A percentile compares a stretch with the other conserved stretches of the same genome.
Evolutionary conservation across 371 early-diverging fungal genomes (phyloP).

Genomic region (Mucor irregularis): DNA sequence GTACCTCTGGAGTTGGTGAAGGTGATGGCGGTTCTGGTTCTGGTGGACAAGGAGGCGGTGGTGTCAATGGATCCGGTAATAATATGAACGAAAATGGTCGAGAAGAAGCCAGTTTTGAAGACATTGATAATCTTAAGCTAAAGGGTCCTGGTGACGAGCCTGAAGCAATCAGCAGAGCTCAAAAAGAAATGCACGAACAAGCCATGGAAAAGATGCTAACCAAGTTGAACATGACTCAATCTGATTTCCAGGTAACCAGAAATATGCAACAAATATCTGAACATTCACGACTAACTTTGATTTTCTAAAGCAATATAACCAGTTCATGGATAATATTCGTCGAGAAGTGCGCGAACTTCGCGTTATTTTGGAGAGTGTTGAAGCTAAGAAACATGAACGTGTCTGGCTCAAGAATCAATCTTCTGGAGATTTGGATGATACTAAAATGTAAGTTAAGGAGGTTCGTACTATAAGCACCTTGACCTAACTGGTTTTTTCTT

Average conservation of each 20-base stretch:
- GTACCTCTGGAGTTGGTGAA: constrained; percentile 32
- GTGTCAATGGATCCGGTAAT: constrained; percentile 45
- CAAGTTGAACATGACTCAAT: constrained; percentile 72
- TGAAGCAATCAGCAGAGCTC: constrained; percentile 55
- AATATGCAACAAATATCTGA: too few relatives aligned
- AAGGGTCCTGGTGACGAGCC: constrained; percentile 50
- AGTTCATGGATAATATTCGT: constrained; percentile 62
- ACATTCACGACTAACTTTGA: neutral
- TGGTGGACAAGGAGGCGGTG: constrained; percentile 32
- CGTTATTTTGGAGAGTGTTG: constrained; percentile 75
- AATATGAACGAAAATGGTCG: constrained; percentile 61
- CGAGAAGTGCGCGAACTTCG: constrained; percentile 77
- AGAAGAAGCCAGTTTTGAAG: constrained; percentile 65
- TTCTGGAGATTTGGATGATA: constrained; percentile 84
- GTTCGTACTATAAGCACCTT: too few relatives aligned
- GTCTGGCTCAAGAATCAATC: constrained; percentile 84
- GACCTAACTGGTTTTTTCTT: too few relatives aligned
- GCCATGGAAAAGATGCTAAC: constrained; percentile 64
- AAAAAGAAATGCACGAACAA: constrained; percentile 68
- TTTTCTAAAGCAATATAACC: constrained; percentile 56
- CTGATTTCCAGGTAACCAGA: constrained; percentile 66
- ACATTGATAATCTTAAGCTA: constrained; percentile 60
- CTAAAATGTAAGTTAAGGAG: constrained; percentile 69
- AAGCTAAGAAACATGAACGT: constrained; percentile 82
- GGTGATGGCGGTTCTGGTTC: constrained; percentile 37